Base-by-base conservation (phyloP, 768 basidiomycete species). In the Suillus discolor region DNA sequence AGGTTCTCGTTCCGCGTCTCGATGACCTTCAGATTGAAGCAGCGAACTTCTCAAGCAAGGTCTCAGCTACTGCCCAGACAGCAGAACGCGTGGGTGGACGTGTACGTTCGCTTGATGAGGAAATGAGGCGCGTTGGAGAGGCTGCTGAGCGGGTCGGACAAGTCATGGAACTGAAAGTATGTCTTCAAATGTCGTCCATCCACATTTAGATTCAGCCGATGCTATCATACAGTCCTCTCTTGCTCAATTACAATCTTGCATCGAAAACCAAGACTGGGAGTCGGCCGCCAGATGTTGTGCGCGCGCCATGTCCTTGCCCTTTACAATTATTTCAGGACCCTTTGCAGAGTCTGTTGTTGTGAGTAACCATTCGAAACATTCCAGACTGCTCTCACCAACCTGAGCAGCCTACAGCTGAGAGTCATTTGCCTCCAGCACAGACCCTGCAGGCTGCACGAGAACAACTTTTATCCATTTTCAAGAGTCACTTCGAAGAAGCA, bases 131-230 rank as follows among this genome's bases (percentile, higher is more conserved):
- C 63, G 92, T 99, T 20, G 85, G 89, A 23, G 92, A 94, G 75
- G 93, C 96, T 16, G 88, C 87, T n/a, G 97, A 99, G 65, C 86
- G 93, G 61, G 93, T 99, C 12, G 89, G 88, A 6, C 93, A 95
- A 73, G 94, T 98, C 47, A 91, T 97, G 81, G 97, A 99, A 66
- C 87, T 99, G 70, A 98, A 97, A 86, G 96, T 93, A 67, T 63
- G 72, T 74, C 57, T 62, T 38, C 45, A 8, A 2, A 51, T 62
- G 12, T 23, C 12, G 76, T 79, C 64, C 71, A 78, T 59, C 77
- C 82, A 72, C 78, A 79, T 62, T 55, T 72, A 69, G 16, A 38
- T 38, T n/a, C 67, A 39, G 34, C 57, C 71, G 20, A 72, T 66
- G 18, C 38, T 78, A 75, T 42, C 64, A 77, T 82, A 12, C 80